Evolutionary conservation across 1,139 yeast genomes (phyloP).

Genomic region (Taphrina betulina): DNA sequence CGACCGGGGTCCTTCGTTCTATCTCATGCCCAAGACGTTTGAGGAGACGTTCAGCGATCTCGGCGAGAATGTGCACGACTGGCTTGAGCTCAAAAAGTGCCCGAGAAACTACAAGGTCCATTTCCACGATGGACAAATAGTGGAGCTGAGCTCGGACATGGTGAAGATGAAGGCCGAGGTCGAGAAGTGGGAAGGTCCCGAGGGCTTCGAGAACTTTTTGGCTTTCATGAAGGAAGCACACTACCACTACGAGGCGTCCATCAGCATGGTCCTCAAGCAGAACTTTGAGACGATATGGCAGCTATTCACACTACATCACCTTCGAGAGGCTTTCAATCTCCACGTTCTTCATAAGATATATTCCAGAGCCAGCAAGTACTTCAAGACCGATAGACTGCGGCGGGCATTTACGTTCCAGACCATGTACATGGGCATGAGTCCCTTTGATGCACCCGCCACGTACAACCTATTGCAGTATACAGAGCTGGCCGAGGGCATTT

Average conservation of each 20-base stretch:
- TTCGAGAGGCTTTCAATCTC: slow-evolving; percentile 16
- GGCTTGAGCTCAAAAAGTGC: slow-evolving; percentile 23
- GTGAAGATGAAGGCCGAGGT: slow-evolving; percentile 33
- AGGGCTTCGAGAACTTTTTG: slow-evolving; percentile 26
- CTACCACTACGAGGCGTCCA: slow-evolving; percentile 30
- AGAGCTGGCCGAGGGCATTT: slow-evolving; percentile 33
- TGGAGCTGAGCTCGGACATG: slow-evolving; percentile 29
- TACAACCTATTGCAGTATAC: slow-evolving; percentile 32
- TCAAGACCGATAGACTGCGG: slow-evolving; percentile 29
- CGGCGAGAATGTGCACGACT: slow-evolving; percentile 29
- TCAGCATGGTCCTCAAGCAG: slow-evolving; percentile 28
- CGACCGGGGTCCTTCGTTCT: slow-evolving; percentile 33
- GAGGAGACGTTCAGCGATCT: slow-evolving; percentile 31
- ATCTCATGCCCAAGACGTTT: slow-evolving; percentile 32
- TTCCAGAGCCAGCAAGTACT: slow-evolving; percentile 28
- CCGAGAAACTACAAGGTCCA: slow-evolving; percentile 29
- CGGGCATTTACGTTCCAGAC: slow-evolving; percentile 33
- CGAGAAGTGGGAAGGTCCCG: slow-evolving; percentile 31
- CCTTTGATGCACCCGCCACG: slow-evolving; percentile 34
- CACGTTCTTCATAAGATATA: slow-evolving; percentile 32
- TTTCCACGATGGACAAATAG: slow-evolving; percentile 32
- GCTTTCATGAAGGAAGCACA: slow-evolving; percentile 33
- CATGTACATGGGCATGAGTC: slow-evolving; percentile 34
- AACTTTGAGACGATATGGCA: slow-evolving; percentile 32
- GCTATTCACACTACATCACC: slow-evolving; percentile 23